Percentiles rank a stretch among this genome's conserved stretches.
Conservation (phyloP, 2,329 filamentous ascomycete genomes). For the Ophiostoma quercus region DNA sequence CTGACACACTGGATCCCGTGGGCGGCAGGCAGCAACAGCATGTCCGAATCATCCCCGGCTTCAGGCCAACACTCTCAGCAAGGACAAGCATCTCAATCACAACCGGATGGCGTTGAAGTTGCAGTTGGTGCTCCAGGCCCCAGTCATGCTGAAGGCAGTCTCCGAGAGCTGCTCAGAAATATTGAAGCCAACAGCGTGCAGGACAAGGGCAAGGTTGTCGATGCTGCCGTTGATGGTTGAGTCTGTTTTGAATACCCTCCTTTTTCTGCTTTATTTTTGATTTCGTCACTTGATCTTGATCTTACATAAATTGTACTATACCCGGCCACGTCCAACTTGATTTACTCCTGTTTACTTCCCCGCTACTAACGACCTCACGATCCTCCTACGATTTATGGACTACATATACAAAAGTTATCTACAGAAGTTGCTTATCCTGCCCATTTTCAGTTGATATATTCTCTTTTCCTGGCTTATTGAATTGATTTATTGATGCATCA, state of each 20-base stretch:
- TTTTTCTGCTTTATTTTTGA: neutral
- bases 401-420: neutral
- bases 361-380: neutral
- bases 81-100: neutral
- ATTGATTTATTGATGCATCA: neutral
- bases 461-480: neutral
- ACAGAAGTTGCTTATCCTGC: neutral
- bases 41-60: neutral
- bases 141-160: slow-evolving; percentile 48
- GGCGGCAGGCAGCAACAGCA: slow-evolving; percentile 28
- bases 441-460: neutral
- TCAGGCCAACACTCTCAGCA: neutral
- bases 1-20: slow-evolving; percentile 44
- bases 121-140: slow-evolving; percentile 32
- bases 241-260: neutral
- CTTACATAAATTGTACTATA: slow-evolving; percentile 1
- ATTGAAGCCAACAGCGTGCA: slow-evolving; percentile 30
- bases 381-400: neutral
- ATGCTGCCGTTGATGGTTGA: slow-evolving; percentile 3
- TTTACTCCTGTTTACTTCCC: neutral
- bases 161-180: slow-evolving; percentile 48
- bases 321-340: neutral
- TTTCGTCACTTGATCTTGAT: neutral
- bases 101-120: neutral
- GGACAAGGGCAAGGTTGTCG: slow-evolving; percentile 30